Base-by-base conservation (phyloP, 1,139 yeast species). In the Lodderomyces jiufengensis region DNA sequence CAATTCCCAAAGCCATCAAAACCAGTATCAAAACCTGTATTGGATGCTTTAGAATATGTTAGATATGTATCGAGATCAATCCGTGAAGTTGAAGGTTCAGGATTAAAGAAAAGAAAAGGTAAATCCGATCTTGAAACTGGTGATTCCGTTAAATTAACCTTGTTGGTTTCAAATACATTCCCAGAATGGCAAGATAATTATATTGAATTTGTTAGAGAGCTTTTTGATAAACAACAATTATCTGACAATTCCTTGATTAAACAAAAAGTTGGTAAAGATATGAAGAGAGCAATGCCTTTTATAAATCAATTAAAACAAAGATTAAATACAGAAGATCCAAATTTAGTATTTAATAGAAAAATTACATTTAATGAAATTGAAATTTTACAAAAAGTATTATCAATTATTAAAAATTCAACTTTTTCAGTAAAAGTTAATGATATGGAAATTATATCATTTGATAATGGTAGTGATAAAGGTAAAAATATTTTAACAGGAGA, bases 221-320 rank as follows among this genome's bases (percentile, higher is more conserved):
- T 88, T 48, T 85, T 84, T 55, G 92, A 83, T 47, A 60, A 59
- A 32, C 78, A 76, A 20, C 59, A 73, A 23, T 67, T 84, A 50
- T 70, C 78, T 43, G 88, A 83, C 55, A 80, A 72, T 62, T 73
- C 73, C 50, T 63, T 61, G 39, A 68, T 84, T 46, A 81, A 75
- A 57, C 72, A 76, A 46, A 76, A 66, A 54, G 80, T 84, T 41
- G 84, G 84, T 45, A 80, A 78, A 58, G 92, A 84, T 51, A 79
- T 90, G 83, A 88, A 88, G 74, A 81, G 95, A 50, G 97, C 95
- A 44, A 92, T 94, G 98, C 97, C 97, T 42, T 92, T 90, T 61
- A 90, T 92, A 46, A 81, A 92, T 45, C 70, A 78, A 48, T 70
- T 92, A 60, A 87, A 92, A 62, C 84, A 81, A 56, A 80, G 95